Percentiles rank a stretch among this genome's conserved stretches.
Conservation (phyloP, 768 basidiomycete species). For the Kondoa subrosea region DNA sequence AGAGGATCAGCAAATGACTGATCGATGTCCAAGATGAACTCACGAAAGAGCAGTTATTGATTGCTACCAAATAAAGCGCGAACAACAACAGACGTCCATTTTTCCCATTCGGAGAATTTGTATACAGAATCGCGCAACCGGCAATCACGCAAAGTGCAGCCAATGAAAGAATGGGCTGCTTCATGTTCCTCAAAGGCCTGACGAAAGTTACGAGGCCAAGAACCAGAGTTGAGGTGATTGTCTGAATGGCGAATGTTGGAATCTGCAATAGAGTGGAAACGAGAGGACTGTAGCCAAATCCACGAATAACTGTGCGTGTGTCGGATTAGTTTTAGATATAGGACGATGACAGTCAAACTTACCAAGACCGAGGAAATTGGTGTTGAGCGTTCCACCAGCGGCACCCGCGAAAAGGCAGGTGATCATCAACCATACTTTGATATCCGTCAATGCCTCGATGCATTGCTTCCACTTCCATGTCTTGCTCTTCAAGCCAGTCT, state of each 20-base stretch:
- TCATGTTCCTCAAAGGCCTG: background rate
- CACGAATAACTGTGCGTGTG: background rate
- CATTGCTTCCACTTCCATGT: background rate
- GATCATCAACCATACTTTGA: background rate
- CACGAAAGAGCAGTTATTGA: background rate
- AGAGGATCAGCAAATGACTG: background rate
- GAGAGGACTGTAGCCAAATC: background rate
- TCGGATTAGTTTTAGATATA: background rate
- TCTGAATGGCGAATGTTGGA: background rate
- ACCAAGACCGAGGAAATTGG: background rate
- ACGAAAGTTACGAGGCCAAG: background rate
- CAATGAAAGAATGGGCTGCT: background rate
- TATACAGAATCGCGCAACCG: background rate
- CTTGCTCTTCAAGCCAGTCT: conserved; percentile 1
- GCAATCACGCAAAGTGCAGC: background rate
- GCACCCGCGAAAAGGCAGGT: background rate
- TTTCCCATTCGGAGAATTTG: background rate
- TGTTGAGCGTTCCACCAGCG: background rate
- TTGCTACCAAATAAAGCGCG: background rate
- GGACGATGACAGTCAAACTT: background rate
- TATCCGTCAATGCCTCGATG: background rate
- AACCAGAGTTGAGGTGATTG: background rate
- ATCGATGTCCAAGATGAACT: background rate
- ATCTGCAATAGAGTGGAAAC: background rate
- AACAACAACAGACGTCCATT: background rate